Base-by-base conservation (phyloP, 164 flowering plant species). In the Vitis rupestris region DNA sequence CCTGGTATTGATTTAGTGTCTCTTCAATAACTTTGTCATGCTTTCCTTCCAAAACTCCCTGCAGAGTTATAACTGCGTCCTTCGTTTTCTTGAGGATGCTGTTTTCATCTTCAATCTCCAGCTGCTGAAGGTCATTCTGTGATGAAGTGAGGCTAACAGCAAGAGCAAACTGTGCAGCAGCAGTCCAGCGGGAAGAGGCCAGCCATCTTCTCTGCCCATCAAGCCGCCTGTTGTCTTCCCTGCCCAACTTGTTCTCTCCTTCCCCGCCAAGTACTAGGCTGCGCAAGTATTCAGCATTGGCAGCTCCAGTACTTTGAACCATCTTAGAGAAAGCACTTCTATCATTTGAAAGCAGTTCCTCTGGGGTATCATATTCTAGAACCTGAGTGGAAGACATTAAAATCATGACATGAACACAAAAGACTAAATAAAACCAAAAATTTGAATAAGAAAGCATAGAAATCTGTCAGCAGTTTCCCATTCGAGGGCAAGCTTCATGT, bases 271-370 rank as follows among this genome's bases (percentile, higher is more conserved):
- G 81, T 10, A 85, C 98, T 65, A 96, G 81, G 77, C 91, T 77
- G 50, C 93, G 88, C 52, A 96, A 79, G 76, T 96, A 93, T 68
- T 93, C 86, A n/a, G 98, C 99, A 84, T 96, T 96, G 74, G 98
- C 97, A 59, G 90, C 81, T 31, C 99, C 99, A 1, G 99, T 96
- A 71, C 99, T 96, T 57, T 85, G 93, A 69, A 96, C 99, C 99
- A 96, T 96, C 82, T 85, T 92, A 63, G 96, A 93, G 85, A 96
- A 96, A 47, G 97, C 81, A 71, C 92, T 89, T 51, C 50, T 82
- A 78, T 92, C 97, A 53, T 84, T 84, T 55, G 74, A 80, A 60
- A 96, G 78, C 62, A 96, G 85, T 47, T 78, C 72, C 77, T 88
- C 93, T 1, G 99, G 99, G 10, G 93, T 72, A 74, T 89, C 87